Base-by-base conservation (phyloP, 352 stramenopile species). In the Elongisporangium anandrum region DNA sequence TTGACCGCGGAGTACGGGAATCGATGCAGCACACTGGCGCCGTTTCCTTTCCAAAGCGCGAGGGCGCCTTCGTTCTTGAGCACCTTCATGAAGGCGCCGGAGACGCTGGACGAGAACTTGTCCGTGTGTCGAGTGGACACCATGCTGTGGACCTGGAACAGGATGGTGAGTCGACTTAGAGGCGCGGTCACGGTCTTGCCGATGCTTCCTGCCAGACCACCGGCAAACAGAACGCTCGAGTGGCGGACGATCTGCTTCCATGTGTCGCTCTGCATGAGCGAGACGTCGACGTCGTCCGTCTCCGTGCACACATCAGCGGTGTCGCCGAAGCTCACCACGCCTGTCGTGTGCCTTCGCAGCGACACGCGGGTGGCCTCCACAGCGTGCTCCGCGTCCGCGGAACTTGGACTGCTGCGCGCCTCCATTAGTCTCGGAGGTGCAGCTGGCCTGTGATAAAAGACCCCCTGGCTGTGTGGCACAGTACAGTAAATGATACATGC, bases 1-100 rank as follows among this genome's bases (percentile, higher is more conserved):
- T 99, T 98, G 61, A 98, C 97, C 0, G 94, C 96, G 48, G 90
- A 98, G 71, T 98, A 99, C 52, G 96, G 96, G 72, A 99, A 98
- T 17, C 96, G 85, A 72, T 99, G 96, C 24, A 99, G 66, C 12
- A 98, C 92, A 34, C 90, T 98, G 21, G 95, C 96, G 24, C 94
- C 95, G 64, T 99, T 99, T 52, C 96, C 96, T 61, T 97, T 98
- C 96, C 96, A 99, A 12, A 99, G 81, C 56, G 90, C 87, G 15
- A 91, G 60, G 13, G 94, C 68, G 9, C 96, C 96, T 66, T 98
- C 95, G 58, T 97, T 91, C 68, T 97, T 90, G 34, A 98, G 70
- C 58, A 99, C 87, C 68, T 97, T 97, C 24, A 77, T 96, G 61
- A 95, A 90, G 13, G 84, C 86, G 41, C 85, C 79, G 12, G 64